Evolutionary conservation across 73 alveolate genomes (phyloP).

Genomic region (Uronychia binucleata): DNA sequence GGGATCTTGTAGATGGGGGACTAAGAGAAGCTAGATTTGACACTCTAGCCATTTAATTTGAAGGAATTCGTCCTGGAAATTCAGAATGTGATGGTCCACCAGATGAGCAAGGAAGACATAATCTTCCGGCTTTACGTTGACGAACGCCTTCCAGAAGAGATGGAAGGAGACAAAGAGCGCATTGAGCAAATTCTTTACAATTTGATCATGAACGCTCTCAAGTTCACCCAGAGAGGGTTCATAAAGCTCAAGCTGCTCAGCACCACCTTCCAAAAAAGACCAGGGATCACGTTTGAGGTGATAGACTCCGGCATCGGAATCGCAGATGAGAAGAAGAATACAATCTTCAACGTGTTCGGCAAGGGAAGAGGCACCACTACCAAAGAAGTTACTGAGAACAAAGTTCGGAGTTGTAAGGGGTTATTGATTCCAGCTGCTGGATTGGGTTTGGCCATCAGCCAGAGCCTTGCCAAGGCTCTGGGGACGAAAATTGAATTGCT

Average conservation of each 20-base stretch:
- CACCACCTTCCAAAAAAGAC: neutral
- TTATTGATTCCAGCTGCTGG: neutral
- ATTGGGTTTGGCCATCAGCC: neutral
- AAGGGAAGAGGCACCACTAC: neutral
- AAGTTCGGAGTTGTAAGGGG: neutral
- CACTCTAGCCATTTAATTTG: neutral
- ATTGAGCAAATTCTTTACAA: neutral
- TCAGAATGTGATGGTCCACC: neutral
- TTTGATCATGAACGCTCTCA: neutral
- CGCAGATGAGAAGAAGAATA: neutral
- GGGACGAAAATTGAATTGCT: neutral
- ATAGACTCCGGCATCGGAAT: slow-evolving; percentile 1
- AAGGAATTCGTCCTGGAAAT: neutral
- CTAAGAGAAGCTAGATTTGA: neutral
- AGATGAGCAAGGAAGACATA: neutral
- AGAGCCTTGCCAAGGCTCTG: neutral
- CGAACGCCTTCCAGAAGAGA: neutral
- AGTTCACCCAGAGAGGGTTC: slow-evolving; percentile 2
- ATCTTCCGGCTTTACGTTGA: neutral
- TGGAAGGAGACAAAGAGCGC: neutral
- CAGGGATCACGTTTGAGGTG: neutral
- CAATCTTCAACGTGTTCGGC: neutral
- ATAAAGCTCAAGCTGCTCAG: neutral
- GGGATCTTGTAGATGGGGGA: neutral
- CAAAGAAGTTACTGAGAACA: neutral